Base-by-base conservation (phyloP, 441 rosid species). In the Cnidoscolus chayamansa region DNA sequence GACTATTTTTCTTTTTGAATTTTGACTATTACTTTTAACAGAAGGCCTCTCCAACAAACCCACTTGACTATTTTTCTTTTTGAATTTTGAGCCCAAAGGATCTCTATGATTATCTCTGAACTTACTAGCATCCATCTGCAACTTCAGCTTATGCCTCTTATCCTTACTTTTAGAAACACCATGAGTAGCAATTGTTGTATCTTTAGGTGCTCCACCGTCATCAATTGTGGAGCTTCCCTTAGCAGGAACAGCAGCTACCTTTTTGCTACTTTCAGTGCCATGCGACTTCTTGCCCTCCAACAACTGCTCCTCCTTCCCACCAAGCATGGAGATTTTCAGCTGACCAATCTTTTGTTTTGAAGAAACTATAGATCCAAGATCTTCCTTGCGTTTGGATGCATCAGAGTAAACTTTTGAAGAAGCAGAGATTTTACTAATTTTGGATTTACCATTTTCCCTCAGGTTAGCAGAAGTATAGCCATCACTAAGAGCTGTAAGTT, bases 231-330 rank as follows among this genome's bases (percentile, higher is more conserved):
- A 67, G 57, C 78, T 82, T 63, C 78, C 81, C 70, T 78, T 80
- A 17, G 31, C 16, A 17, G 73, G 43, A 78, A 70, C 65, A 68
- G 67, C 66, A 67, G 63, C 65, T 31, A 61, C 31, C 25, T 68
- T 71, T 73, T 74, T 77, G 67, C 78, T 54, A 58, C 75, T 75
- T 76, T 61, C 71, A 10, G 68, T 50, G 31, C 73, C 72, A 56
- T 73, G 88, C 53, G 81, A 81, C 81, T 81, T 85, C 68, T 80
- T 85, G 59, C 72, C 79, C 78, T 68, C 72, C 56, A 60, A 6
- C 30, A 68, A 70, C 25, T 67, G 74, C 68, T 77, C 79, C 37
- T 76, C 81, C 80, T 81, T 82, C 72, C 61, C 62, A 71, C 47
- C 59, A 73, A 72, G 54, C 57, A 73, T 59, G 17, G 54, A 68